Evolutionary conservation across 192 early-diverging fungal genomes (phyloP).

Genomic region (Linnemannia zychae): DNA sequence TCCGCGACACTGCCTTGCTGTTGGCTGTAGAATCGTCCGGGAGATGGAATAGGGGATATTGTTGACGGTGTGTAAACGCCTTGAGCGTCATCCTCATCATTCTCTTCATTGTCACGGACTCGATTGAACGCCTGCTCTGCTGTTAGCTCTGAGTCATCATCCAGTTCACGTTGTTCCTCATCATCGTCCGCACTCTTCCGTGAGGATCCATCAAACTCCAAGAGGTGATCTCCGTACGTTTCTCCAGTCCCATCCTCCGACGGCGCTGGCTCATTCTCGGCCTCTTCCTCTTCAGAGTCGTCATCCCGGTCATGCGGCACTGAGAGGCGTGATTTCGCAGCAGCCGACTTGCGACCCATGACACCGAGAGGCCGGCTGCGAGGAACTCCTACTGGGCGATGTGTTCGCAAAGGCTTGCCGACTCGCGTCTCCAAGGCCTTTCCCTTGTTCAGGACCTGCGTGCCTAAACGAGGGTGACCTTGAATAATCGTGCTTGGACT

Average conservation of each 20-base stretch:
- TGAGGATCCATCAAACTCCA: constrained; percentile 31
- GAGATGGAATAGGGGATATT: constrained; percentile 52
- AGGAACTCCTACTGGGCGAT: constrained; percentile 26
- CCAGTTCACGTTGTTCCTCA: constrained; percentile 5
- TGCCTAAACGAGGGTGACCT: constrained; percentile 23
- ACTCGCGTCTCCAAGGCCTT: constrained; percentile 24
- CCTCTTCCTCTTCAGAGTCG: constrained; percentile 28
- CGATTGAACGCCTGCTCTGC: background rate
- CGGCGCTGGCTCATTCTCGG: constrained; percentile 12
- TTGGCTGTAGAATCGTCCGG: constrained; percentile 29
- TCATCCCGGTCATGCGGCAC: constrained; percentile 45
- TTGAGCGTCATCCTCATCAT: constrained; percentile 14
- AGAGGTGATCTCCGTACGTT: constrained; percentile 31
- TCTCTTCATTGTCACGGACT: background rate
- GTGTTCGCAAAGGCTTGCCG: constrained; percentile 27
- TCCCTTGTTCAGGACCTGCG: constrained; percentile 16
- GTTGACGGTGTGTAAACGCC: constrained; percentile 54
- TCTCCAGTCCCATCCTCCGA: constrained; percentile 37
- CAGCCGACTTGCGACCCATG: constrained; percentile 23
- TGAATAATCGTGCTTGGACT: constrained; percentile 17
- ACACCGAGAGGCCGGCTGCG: constrained; percentile 15
- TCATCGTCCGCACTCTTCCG: constrained; percentile 27
- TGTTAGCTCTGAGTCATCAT: background rate
- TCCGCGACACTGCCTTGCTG: constrained; percentile 20
- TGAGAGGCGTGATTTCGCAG: constrained; percentile 31